Percentiles rank a stretch among this genome's conserved stretches.
These are phyloP conservation scores for Linum tenue DNA, from an alignment of 345 rosid species.

Conservation along the genomic window DNA sequence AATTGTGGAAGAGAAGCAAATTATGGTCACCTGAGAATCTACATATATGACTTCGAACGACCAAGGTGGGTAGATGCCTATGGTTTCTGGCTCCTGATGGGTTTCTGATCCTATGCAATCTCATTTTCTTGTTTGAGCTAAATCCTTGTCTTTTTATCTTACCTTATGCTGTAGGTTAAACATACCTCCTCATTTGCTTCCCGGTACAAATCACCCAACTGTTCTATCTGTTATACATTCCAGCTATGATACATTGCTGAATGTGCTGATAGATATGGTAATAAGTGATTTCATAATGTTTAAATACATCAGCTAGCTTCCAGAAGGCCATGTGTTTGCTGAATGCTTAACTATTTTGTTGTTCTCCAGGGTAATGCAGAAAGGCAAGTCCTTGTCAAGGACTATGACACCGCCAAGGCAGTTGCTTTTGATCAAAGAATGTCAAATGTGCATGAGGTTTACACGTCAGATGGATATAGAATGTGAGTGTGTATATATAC, in stretches of 20 bases:
- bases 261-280: constrained; percentile 94
- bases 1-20: constrained; percentile 61
- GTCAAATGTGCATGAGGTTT: constrained; percentile 70
- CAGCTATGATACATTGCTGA: constrained; percentile 65
- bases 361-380: constrained; percentile 57
- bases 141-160: constrained; percentile 12
- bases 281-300: constrained; percentile 7
- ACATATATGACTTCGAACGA: constrained; percentile 79
- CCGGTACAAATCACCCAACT: constrained; percentile 78
- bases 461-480: constrained; percentile 71
- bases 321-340: constrained; percentile 3
- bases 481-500: constrained; percentile 40
- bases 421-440: constrained; percentile 82
- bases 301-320: neutral
- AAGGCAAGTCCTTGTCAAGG: constrained; percentile 86
- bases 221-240: constrained; percentile 57
- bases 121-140: neutral
- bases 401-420: constrained; percentile 65
- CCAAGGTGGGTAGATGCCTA: constrained; percentile 43
- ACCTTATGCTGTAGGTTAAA: constrained; percentile 43
- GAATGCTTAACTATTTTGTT: neutral
- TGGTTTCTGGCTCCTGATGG: constrained; percentile 1
- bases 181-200: constrained; percentile 68
- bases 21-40: constrained; percentile 56
- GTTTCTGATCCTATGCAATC: constrained; percentile 3